These are phyloP conservation scores for Carex parvula DNA, from an alignment of 176 grass and related monocot species.

Conservation along the genomic window DNA sequence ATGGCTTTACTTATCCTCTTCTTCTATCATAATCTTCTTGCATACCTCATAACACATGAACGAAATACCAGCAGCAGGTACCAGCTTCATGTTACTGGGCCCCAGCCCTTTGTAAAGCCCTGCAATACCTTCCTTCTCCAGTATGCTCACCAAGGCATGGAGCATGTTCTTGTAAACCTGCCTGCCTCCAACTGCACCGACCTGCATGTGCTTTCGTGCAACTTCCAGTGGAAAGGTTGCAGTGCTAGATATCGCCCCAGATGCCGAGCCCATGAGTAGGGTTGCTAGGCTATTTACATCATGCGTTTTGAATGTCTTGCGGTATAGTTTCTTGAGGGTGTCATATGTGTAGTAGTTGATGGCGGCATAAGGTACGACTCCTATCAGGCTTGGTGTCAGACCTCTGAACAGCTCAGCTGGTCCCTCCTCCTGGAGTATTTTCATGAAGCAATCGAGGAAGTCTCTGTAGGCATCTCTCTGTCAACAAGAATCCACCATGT, in stretches of 20 bases:
- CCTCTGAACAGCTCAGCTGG: slow-evolving; percentile 65
- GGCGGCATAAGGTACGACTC: slow-evolving; percentile 75
- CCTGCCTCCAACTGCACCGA: slow-evolving; percentile 62
- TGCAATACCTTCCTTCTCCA: slow-evolving; percentile 46
- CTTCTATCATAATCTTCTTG: slow-evolving; percentile 58
- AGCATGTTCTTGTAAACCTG: slow-evolving; percentile 66
- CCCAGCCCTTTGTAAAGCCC: slow-evolving; percentile 74
- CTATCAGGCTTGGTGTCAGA: slow-evolving; percentile 69
- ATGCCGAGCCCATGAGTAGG: slow-evolving; percentile 61
- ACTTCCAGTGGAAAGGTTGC: slow-evolving; percentile 94
- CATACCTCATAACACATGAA: slow-evolving; percentile 94
- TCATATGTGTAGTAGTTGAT: slow-evolving; percentile 81
- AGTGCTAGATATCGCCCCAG: slow-evolving; percentile 71
- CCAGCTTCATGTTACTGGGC: slow-evolving; percentile 80
- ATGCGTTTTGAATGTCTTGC: slow-evolving; percentile 33
- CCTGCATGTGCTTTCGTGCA: slow-evolving; percentile 82
- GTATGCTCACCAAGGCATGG: slow-evolving; percentile 70
- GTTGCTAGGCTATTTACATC: slow-evolving; percentile 45
- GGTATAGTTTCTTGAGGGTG: slow-evolving; percentile 51
- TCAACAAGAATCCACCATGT: slow-evolving; percentile 4
- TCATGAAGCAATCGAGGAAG: slow-evolving; percentile 61
- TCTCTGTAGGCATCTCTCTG: slow-evolving; percentile 78
- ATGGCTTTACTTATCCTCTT: slow-evolving; percentile 20
- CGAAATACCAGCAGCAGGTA: slow-evolving; percentile 80
- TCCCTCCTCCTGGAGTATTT: slow-evolving; percentile 64